Percentiles rank a stretch among this genome's conserved stretches.
Evolutionary conservation across 2,329 filamentous ascomycete species (phyloP).

Genomic region (Fusarium equiseti): DNA sequence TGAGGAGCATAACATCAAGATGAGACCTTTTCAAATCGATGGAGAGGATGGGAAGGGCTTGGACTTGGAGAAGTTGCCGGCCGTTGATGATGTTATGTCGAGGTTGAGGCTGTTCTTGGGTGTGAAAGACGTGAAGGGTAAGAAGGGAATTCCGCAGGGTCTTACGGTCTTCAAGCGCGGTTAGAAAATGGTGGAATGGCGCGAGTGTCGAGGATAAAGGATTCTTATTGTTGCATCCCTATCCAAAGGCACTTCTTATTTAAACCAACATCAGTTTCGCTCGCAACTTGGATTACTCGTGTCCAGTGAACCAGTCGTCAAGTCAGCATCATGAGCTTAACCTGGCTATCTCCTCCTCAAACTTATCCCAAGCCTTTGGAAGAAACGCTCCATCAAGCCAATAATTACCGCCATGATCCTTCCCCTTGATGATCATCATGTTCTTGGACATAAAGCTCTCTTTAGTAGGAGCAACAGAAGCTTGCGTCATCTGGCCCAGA

Average conservation of each 20-base stretch:
- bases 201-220: no score
- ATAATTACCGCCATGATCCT: neutral
- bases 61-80: conserved; percentile 1
- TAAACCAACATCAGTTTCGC: no score
- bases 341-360: neutral
- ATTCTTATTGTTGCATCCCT: no score
- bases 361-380: neutral
- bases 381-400: neutral
- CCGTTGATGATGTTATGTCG: neutral
- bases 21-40: neutral
- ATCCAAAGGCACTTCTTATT: no score
- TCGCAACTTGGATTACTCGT: no score
- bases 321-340: neutral
- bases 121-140: neutral
- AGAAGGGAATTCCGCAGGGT: neutral
- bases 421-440: neutral
- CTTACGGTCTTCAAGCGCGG: conserved; percentile 2
- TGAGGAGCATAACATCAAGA: neutral
- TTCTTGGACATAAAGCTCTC: neutral
- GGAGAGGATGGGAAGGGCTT: neutral
- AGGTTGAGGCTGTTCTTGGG: neutral
- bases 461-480: neutral
- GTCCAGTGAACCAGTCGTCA: no score
- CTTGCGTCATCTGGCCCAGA: neutral
- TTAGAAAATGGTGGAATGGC: neutral